These are phyloP conservation scores for Fistulina hepatica DNA, from an alignment of 1,284 basidiomycete genomes.

Conservation along the genomic window DNA sequence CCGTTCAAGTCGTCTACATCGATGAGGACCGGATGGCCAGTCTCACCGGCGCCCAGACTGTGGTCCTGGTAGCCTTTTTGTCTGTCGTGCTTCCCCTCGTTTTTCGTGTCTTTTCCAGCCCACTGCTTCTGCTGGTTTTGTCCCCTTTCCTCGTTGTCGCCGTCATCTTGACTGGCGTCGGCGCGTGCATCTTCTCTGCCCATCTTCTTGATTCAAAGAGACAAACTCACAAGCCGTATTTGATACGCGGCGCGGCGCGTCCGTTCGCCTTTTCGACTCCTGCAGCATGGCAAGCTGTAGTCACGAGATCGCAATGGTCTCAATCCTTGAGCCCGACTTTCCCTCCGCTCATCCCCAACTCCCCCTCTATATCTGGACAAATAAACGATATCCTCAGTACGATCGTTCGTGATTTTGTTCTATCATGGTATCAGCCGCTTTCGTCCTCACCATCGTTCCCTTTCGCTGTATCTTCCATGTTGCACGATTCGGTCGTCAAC, in stretches of 20 bases:
- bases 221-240: constrained; percentile 22
- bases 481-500: constrained; percentile 58
- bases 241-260: constrained; percentile 42
- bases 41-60: constrained; percentile 33
- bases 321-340: constrained; percentile 54
- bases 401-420: constrained; percentile 74
- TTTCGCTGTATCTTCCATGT: constrained; percentile 64
- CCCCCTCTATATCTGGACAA: constrained; percentile 51
- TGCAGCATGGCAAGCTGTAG: constrained; percentile 82
- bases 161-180: constrained; percentile 38
- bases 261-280: constrained; percentile 79
- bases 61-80: constrained; percentile 41
- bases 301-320: constrained; percentile 78
- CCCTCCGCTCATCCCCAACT: constrained; percentile 48
- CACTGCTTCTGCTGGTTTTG: constrained; percentile 51
- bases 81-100: constrained; percentile 43
- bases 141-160: constrained; percentile 46
- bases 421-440: constrained; percentile 76
- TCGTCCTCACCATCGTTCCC: constrained; percentile 85
- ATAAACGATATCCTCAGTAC: constrained; percentile 72
- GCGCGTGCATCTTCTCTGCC: constrained; percentile 43
- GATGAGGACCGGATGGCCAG: not conserved
- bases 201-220: constrained; percentile 42
- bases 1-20: not conserved
- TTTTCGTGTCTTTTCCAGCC: constrained; percentile 49